A percentile compares a stretch with the other conserved stretches of the same genome.
Conservation (phyloP, 345 rosid genomes). For the Capsella bursapastoris region DNA sequence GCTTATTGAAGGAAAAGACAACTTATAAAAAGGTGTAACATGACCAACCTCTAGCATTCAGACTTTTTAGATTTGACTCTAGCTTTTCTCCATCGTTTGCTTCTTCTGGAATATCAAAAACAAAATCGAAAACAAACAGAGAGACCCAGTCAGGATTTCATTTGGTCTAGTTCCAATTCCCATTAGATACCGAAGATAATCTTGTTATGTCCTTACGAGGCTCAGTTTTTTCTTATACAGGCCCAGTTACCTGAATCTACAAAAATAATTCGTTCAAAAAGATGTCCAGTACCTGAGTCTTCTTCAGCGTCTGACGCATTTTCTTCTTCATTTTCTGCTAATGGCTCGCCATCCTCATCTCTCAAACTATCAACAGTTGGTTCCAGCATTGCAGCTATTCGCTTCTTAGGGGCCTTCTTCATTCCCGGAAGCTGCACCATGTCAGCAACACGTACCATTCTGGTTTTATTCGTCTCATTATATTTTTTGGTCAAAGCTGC, state of each 20-base stretch:
- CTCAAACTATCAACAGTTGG: conserved; percentile 63
- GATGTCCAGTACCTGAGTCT: conserved; percentile 57
- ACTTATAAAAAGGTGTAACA: conserved; percentile 5
- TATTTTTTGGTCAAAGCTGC: conserved; percentile 90
- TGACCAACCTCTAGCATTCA: conserved; percentile 71
- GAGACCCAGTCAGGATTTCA: conserved; percentile 16
- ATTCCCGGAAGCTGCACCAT: conserved; percentile 79
- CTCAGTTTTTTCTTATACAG: conserved; percentile 6
- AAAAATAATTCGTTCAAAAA: conserved; percentile 10
- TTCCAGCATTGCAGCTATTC: conserved; percentile 78
- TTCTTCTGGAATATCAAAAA: conserved; percentile 47
- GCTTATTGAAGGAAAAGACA: conserved; percentile 13
- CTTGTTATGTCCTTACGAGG: conserved; percentile 6
- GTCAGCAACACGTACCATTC: conserved; percentile 92
- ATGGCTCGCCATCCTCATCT: conserved; percentile 62
- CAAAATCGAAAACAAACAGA: neutral
- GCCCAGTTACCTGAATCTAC: conserved; percentile 23
- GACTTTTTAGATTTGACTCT: conserved; percentile 69
- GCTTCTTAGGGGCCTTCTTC: conserved; percentile 82
- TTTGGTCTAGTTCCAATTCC: conserved; percentile 12
- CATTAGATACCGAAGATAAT: neutral
- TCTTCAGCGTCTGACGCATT: conserved; percentile 71
- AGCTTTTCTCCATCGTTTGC: conserved; percentile 60
- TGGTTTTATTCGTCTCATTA: conserved; percentile 67
- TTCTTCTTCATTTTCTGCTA: conserved; percentile 67